Evolutionary conservation across 352 stramenopile species (phyloP), one percentile per base, ranked within the genome.

Genomic region (Globisporangium okanoganense): DNA sequence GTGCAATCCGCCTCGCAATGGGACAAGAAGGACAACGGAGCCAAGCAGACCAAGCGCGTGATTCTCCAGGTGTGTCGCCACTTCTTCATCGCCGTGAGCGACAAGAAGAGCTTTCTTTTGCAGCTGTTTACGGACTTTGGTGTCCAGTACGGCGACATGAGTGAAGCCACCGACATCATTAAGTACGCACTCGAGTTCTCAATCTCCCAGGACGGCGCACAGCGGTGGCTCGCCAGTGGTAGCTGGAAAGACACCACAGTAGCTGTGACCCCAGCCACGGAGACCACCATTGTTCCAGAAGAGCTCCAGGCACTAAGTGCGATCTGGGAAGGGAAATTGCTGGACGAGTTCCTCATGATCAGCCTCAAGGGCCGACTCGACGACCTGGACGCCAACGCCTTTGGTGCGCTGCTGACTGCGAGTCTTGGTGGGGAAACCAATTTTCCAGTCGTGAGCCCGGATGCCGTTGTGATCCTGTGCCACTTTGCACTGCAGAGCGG

Each of bases 331-430:
- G 81, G 83, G 22, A 92, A 92, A 31, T 47, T 92, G 12, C 57
- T 92, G 16, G 83, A 92, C 58, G 83, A 92, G 50, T 90, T 92
- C 44, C 64, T 92, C 51, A 76, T 90, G 73, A 89, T 88, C 56
- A 90, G 80, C 58, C 59, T 92, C 24, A 86, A 90, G 56, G 81
- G 78, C n/a, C 71, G 80, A 22, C 74, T 90, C 16, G 80, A 92
- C 59, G 80, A 88, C 48, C 58, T 85, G 31, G 75, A 90, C 47
- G 67, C 61, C 10, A 68, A 66, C 22, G 68, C 76, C 0, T 92
- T 92, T 53, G 59, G 70, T 2, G 67, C 60, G 38, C 60, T 92
- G 54, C 47, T 92, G 41, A 74, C 66, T 52, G 70, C 74, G 20
- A 87, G 75, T 45, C 70, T 92, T 31, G 80, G 83, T 45, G 78